Conservation (phyloP, 2,329 filamentous ascomycete genomes). For the Epichloe sibirici region DNA sequence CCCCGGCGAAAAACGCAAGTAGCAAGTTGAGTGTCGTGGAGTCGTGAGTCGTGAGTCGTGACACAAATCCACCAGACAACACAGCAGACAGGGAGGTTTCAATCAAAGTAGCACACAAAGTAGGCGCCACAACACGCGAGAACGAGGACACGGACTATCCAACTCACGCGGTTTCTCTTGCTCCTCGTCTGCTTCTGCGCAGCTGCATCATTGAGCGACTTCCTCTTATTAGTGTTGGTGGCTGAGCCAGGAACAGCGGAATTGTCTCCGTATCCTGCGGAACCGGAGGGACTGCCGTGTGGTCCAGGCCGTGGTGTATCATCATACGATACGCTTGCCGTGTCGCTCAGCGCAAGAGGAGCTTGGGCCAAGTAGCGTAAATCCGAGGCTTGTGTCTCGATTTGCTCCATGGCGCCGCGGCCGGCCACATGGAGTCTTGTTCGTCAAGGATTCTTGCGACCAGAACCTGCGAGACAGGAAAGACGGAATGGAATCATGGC, state of each 20-base stretch:
- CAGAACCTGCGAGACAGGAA: not conserved
- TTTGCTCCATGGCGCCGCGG: slow-evolving; percentile 34
- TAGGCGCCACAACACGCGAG: not conserved
- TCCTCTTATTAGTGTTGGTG: slow-evolving; percentile 21
- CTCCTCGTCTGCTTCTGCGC: slow-evolving; percentile 44
- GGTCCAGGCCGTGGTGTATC: slow-evolving; percentile 20
- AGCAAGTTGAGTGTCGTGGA: too few relatives aligned
- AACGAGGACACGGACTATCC: not conserved
- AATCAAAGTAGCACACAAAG: not conserved
- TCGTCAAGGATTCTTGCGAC: not conserved
- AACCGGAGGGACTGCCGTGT: slow-evolving; percentile 24
- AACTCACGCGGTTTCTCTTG: slow-evolving; percentile 46
- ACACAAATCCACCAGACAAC: not conserved
- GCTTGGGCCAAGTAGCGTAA: slow-evolving; percentile 37
- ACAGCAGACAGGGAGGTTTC: not conserved
- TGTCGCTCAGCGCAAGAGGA: slow-evolving; percentile 18
- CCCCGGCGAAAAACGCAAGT: too few relatives aligned
- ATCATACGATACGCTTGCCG: slow-evolving; percentile 21
- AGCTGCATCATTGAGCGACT: slow-evolving; percentile 29
- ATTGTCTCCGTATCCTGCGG: slow-evolving; percentile 35
- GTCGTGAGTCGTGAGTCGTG: not conserved
- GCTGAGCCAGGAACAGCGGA: slow-evolving; percentile 23
- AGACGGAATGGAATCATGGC: not conserved
- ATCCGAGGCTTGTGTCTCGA: slow-evolving; percentile 42
- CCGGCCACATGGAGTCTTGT: slow-evolving; percentile 1